A percentile compares a stretch with the other conserved stretches of the same genome.
phyloP scores from a whole-genome alignment of 2,329 filamentous ascomycete species.

The Pyrenochaeta sp. region DNA sequence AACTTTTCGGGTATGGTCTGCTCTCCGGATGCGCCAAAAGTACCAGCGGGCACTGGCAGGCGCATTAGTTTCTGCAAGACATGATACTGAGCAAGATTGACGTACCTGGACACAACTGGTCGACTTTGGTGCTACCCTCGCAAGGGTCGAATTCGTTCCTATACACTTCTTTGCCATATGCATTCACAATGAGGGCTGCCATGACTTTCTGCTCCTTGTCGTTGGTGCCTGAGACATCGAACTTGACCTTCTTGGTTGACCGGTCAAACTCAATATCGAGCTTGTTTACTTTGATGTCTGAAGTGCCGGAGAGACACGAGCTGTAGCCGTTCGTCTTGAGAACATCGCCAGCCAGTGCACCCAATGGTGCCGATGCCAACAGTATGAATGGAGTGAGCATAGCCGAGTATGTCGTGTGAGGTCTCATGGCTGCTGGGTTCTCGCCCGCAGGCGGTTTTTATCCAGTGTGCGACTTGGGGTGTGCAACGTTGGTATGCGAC shows the following conservation, averaged over 20 bases:
- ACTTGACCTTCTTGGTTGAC: conserved; percentile 74
- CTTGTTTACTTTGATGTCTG: conserved; percentile 73
- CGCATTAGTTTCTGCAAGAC: conserved; percentile 25
- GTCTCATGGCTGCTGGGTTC: conserved; percentile 38
- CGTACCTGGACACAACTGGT: conserved; percentile 82
- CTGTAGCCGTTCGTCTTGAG: conserved; percentile 83
- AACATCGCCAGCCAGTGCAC: conserved; percentile 72
- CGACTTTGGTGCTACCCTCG: conserved; percentile 69
- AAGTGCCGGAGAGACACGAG: conserved; percentile 68
- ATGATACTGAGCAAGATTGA: not conserved
- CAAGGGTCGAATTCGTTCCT: conserved; percentile 86
- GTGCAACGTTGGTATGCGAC: conserved; percentile 14
- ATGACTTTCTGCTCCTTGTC: conserved; percentile 78
- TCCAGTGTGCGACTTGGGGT: conserved; percentile 16
- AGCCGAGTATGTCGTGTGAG: conserved; percentile 44
- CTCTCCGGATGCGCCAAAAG: conserved; percentile 75
- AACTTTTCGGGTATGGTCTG: conserved; percentile 77
- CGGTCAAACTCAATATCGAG: conserved; percentile 83
- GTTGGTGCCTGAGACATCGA: conserved; percentile 84
- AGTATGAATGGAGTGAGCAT: conserved; percentile 51
- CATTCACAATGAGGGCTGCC: conserved; percentile 77
- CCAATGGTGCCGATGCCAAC: conserved; percentile 49
- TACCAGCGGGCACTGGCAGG: conserved; percentile 71
- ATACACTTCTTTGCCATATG: conserved; percentile 86
- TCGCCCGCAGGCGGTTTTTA: conserved; percentile 42